Percentiles rank a stretch among this genome's conserved stretches.
phyloP scores from a whole-genome alignment of 2,329 filamentous ascomycete species.

The Talaromyces sp. region DNA sequence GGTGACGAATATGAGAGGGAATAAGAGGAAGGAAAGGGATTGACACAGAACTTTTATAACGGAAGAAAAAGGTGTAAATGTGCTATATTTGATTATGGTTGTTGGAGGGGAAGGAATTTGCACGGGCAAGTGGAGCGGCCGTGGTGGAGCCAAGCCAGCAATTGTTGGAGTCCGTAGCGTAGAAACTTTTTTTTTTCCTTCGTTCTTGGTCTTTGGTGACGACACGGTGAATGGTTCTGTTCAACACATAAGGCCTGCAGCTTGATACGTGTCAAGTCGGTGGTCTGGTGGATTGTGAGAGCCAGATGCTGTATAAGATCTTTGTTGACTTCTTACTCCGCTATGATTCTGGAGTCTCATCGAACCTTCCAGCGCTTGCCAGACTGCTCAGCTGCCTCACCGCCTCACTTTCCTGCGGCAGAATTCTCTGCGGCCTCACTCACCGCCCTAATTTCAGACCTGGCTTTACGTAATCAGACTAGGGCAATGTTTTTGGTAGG shows the following conservation, averaged over 20 bases:
- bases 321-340: constrained; percentile 1
- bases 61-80: neutral
- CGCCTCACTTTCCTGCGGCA: constrained; percentile 10
- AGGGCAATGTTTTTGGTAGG: too few relatives aligned
- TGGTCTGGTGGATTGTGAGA: neutral
- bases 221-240: neutral
- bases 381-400: constrained; percentile 18
- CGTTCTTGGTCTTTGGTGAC: constrained; percentile 17
- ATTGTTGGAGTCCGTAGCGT: constrained; percentile 14
- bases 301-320: neutral
- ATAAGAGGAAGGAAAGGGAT: constrained; percentile 4
- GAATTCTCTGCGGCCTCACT: neutral
- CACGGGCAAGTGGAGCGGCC: constrained; percentile 31
- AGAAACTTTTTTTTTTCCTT: constrained; percentile 7
- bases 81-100: neutral
- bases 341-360: constrained; percentile 16
- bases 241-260: neutral
- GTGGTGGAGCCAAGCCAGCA: constrained; percentile 23
- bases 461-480: neutral
- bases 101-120: constrained; percentile 34
- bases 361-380: constrained; percentile 40
- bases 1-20: constrained; percentile 16
- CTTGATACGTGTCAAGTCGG: neutral
- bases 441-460: neutral
- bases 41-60: neutral